Evolutionary conservation across 352 stramenopile species (phyloP).

Genomic region (Globisporangium sylvaticum): DNA sequence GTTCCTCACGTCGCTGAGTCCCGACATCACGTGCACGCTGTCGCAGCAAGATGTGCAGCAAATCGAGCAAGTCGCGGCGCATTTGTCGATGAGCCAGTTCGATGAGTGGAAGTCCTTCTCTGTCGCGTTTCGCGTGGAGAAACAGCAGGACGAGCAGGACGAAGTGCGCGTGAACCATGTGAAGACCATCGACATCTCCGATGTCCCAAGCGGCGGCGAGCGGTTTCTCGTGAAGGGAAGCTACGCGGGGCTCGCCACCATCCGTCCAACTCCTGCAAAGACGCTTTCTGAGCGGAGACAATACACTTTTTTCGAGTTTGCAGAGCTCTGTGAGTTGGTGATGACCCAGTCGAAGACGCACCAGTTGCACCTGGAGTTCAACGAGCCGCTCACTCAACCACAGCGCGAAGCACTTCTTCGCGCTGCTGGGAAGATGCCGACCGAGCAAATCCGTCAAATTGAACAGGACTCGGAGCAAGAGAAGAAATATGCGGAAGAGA

Average conservation of each 20-base stretch:
- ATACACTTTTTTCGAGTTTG: background rate
- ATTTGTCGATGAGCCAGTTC: background rate
- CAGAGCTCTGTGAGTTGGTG: background rate
- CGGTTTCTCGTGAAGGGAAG: conserved; percentile 31
- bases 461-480: background rate
- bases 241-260: conserved; percentile 24
- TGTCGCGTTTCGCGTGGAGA: conserved; percentile 14
- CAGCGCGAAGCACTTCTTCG: background rate
- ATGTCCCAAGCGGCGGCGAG: conserved; percentile 6
- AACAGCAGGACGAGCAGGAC: conserved; percentile 11
- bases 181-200: conserved; percentile 1
- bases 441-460: background rate
- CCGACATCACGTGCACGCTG: conserved; percentile 7
- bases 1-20: conserved; percentile 23
- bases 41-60: conserved; percentile 2
- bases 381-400: background rate
- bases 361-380: background rate
- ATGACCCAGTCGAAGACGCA: background rate
- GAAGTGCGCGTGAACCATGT: conserved; percentile 7
- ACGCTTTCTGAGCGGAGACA: conserved; percentile 7
- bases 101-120: conserved; percentile 14
- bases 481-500: background rate
- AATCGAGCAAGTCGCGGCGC: background rate
- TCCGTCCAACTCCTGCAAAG: conserved; percentile 26
- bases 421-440: background rate